Evolutionary conservation across 2,329 filamentous ascomycete genomes (phyloP).

Genomic region (Colletotrichum nymphaeae): DNA sequence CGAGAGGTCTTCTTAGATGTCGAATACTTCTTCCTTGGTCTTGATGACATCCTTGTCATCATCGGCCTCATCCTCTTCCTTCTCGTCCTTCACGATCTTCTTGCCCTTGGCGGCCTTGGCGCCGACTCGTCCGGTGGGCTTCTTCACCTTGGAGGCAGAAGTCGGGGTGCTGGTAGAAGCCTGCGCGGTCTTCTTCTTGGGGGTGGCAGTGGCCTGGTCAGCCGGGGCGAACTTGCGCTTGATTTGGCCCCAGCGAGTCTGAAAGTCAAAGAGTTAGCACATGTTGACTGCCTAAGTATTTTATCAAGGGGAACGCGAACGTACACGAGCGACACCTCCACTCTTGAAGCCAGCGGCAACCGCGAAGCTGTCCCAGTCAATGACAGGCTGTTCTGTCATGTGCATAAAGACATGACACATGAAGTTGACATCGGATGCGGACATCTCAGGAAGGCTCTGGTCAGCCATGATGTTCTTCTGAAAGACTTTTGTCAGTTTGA

Average conservation of each 20-base stretch:
- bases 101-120: conserved; percentile 37
- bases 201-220: conserved; percentile 9
- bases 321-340: conserved; percentile 56
- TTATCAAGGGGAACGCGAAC: conserved; percentile 35
- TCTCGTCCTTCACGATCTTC: conserved; percentile 37
- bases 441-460: conserved; percentile 45
- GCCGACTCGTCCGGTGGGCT: conserved; percentile 33
- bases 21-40: neutral
- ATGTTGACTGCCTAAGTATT: neutral
- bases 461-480: conserved; percentile 43
- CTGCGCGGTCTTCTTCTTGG: neutral
- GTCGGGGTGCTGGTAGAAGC: neutral
- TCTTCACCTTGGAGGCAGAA: conserved; percentile 33
- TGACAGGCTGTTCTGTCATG: conserved; percentile 53
- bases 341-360: conserved; percentile 56
- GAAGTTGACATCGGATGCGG: conserved; percentile 53
- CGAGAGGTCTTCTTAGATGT: neutral
- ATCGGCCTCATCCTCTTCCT: conserved; percentile 22
- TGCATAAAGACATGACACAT: conserved; percentile 59
- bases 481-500: neutral
- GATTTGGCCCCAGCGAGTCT: conserved; percentile 62
- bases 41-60: neutral
- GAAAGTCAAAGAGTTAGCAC: neutral
- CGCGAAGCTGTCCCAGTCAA: conserved; percentile 62
- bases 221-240: conserved; percentile 17